phyloP scores from a whole-genome alignment of 2,329 filamentous ascomycete species.

The Fusarium luffae region DNA sequence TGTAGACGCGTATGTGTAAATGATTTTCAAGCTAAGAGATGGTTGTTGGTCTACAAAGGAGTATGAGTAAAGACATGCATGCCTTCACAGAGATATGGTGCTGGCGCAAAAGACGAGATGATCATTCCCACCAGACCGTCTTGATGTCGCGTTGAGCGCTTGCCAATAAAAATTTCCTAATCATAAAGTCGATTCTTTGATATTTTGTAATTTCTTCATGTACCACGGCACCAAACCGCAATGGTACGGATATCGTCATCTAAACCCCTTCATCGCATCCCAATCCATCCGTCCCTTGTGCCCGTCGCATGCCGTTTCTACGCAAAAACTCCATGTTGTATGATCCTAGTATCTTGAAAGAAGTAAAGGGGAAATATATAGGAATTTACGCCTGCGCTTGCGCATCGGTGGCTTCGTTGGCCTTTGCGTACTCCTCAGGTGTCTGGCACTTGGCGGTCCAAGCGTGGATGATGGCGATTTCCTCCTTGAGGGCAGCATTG shows the following conservation, averaged over 20 bases:
- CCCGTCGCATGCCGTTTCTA: slow-evolving; percentile 6
- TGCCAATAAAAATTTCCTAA: slow-evolving; percentile 41
- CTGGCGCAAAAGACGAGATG: slow-evolving; percentile 41
- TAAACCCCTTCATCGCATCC: background rate
- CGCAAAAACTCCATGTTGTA: slow-evolving; percentile 12
- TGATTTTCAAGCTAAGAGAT: slow-evolving; percentile 20
- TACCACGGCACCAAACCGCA: slow-evolving; percentile 23
- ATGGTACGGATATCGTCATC: slow-evolving; percentile 24
- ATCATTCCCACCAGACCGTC: slow-evolving; percentile 24
- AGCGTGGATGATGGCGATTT: slow-evolving; percentile 91
- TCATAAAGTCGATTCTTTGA: slow-evolving; percentile 26
- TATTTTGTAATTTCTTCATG: slow-evolving; percentile 24
- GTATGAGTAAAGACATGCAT: slow-evolving; percentile 38
- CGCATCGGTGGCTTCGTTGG: slow-evolving; percentile 33
- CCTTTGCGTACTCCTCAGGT: slow-evolving; percentile 82
- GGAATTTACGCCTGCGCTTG: slow-evolving; percentile 15
- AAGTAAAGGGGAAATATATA: background rate
- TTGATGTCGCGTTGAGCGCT: slow-evolving; percentile 34
- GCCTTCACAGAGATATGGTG: slow-evolving; percentile 27
- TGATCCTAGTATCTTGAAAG: background rate
- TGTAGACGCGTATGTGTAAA: slow-evolving; percentile 47
- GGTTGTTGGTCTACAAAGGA: slow-evolving; percentile 27
- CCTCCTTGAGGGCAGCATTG: slow-evolving; percentile 83
- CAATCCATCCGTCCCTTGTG: background rate
- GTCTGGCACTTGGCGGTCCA: slow-evolving; percentile 97